Conservation (phyloP, 495 filamentous ascomycete species). For the Diplogelasinospora grovesii region DNA sequence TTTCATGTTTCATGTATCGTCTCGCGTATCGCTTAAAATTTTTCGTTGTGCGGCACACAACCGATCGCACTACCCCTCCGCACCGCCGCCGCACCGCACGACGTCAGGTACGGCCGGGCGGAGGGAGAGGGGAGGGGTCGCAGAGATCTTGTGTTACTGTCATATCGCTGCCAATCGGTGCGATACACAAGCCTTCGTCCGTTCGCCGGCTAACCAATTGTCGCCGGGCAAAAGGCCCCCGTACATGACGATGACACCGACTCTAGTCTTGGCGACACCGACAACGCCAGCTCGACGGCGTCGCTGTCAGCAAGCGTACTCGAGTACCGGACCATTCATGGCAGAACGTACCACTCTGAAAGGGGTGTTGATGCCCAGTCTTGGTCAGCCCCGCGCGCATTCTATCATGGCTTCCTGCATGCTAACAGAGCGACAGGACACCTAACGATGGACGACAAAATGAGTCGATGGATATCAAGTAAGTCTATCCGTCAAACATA, state of each 20-base stretch:
- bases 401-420: not conserved
- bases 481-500: not conserved
- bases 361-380: conserved; percentile 20
- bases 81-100: too few species aligned
- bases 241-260: conserved; percentile 25
- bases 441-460: conserved; percentile 35
- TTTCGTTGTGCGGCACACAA: too few species aligned
- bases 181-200: not conserved
- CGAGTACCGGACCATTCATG: conserved; percentile 35
- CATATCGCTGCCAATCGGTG: too few species aligned
- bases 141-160: too few species aligned
- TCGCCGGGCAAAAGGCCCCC: too few species aligned
- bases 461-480: conserved; percentile 36
- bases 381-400: conserved; percentile 15
- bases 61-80: too few species aligned
- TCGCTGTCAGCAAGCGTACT: conserved; percentile 39
- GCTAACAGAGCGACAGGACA: conserved; percentile 20
- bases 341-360: conserved; percentile 32
- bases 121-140: too few species aligned
- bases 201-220: not conserved
- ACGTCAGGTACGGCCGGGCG: too few species aligned
- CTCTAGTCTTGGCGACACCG: conserved; percentile 29
- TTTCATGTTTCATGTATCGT: not conserved
- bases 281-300: conserved; percentile 27
- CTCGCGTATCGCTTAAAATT: not conserved